phyloP scores from a whole-genome alignment of 768 basidiomycete genomes.

The Russula griseocarnosa region DNA sequence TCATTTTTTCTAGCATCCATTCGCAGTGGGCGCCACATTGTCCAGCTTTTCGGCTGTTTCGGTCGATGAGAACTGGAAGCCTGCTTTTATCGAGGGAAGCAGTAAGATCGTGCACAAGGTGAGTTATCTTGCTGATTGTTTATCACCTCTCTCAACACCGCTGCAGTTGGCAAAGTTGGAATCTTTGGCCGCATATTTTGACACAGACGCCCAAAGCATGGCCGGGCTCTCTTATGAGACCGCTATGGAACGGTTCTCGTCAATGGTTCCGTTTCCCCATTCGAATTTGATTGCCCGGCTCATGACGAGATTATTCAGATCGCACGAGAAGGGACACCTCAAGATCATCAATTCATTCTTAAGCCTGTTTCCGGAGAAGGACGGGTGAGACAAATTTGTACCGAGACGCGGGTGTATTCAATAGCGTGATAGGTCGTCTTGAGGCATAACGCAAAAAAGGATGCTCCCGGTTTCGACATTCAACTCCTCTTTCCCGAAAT shows the following conservation, averaged over 20 bases:
- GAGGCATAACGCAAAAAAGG: constrained; percentile 69
- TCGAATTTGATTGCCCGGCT: neutral
- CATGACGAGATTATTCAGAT: constrained; percentile 39
- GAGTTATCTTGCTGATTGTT: constrained; percentile 4
- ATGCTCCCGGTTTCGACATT: constrained; percentile 81
- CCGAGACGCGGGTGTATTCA: constrained; percentile 1
- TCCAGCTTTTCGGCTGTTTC: constrained; percentile 85
- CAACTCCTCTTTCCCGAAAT: constrained; percentile 90
- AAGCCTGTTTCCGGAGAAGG: constrained; percentile 96
- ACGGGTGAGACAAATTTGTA: constrained; percentile 48
- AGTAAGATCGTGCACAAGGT: constrained; percentile 88
- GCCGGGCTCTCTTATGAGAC: constrained; percentile 61
- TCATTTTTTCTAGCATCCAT: constrained; percentile 68
- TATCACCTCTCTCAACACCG: constrained; percentile 8
- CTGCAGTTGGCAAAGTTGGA: constrained; percentile 75
- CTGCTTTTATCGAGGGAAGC: constrained; percentile 89
- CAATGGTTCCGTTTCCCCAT: constrained; percentile 48
- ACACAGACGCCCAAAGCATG: constrained; percentile 84
- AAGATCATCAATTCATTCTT: constrained; percentile 86
- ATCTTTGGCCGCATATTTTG: constrained; percentile 89
- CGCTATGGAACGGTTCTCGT: constrained; percentile 66
- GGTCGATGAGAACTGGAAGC: constrained; percentile 81
- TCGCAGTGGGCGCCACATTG: constrained; percentile 86
- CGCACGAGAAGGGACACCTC: constrained; percentile 43
- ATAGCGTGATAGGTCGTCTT: constrained; percentile 60